Evolutionary conservation across 176 grass and related monocot species (phyloP).

Genomic region (Hordeum marinum): DNA sequence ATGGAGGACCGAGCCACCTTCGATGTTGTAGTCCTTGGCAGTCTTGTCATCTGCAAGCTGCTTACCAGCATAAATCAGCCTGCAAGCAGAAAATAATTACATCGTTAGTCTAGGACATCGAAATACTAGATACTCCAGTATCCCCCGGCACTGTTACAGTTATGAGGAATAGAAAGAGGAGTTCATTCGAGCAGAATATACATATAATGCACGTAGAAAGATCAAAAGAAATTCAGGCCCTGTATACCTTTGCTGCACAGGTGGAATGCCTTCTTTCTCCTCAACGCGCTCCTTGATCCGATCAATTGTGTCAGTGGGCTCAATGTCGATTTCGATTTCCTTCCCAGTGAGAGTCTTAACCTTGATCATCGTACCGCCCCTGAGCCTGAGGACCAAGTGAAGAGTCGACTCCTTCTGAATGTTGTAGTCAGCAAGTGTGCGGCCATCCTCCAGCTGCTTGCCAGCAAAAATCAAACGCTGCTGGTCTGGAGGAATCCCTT

Average conservation of each 20-base stretch:
- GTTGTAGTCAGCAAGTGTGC: conserved; percentile 82
- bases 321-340: conserved; percentile 88
- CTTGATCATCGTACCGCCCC: conserved; percentile 95
- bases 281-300: conserved; percentile 95
- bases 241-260: conserved; percentile 79
- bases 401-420: conserved; percentile 94
- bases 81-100: neutral
- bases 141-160: no score
- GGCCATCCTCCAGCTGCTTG: conserved; percentile 85
- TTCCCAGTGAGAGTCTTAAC: conserved; percentile 90
- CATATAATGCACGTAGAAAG: neutral
- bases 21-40: conserved; percentile 98
- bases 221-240: neutral
- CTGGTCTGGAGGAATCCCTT: conserved; percentile 86
- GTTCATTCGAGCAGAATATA: neutral
- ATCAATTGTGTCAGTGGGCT: conserved; percentile 77
- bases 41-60: conserved; percentile 99
- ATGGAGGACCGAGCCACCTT: conserved; percentile 95
- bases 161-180: neutral
- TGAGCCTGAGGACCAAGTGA: conserved; percentile 80
- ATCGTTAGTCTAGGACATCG: neutral
- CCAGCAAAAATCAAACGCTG: conserved; percentile 82
- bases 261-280: conserved; percentile 98
- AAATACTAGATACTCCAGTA: neutral
- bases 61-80: conserved; percentile 97